Base-by-base conservation (phyloP, 495 filamentous ascomycete genomes). In the Bathelium albidoporum region DNA sequence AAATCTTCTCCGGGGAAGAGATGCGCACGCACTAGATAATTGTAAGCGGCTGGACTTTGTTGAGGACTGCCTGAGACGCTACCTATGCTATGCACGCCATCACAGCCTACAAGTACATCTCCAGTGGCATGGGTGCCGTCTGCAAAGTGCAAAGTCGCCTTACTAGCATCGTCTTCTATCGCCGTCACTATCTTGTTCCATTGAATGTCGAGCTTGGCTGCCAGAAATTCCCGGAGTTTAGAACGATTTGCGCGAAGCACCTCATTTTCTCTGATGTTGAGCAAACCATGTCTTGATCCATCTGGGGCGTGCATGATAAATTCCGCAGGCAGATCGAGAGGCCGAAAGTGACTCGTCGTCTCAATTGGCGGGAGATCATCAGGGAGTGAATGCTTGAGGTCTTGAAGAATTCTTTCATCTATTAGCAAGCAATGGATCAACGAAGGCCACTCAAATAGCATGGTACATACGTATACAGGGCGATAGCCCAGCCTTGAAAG, bases 91-190 rank as follows among this genome's bases (percentile, higher is more conserved):
- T 74, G 75, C 29, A 75, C 71, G 5, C 85, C 85, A 68, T 88
- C 85, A 61, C 76, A 77, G 34, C 79, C 85, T 49, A 87, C 67
- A 16, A 88, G 69, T 1, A 87, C 69, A 0, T 71, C 70, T 0
- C 84, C 85, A 2, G 69, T 73, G 14, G 65, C 77, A 0, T 68
- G 72, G 2, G 77, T 75, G 11, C 79, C 80, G 64, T 87, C 85
- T 14, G 74, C 72, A 63, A 87, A 86, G 32, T 73, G 69, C 24
- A 55, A 26, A 55, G 49, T 29, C 49, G 29, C 49, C 2, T 16
- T 16, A 9, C 11, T 26, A 2, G 2, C 24, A 29, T 55, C 49
- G 9, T 55, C 49, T 26, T 28, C 16, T 7, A 55, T 55, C 22
- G 12, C 11, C 20, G 49, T 20, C 24, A 55, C 24, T 1, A 9